Base-by-base conservation (phyloP, 2,329 filamentous ascomycete genomes). In the Stachybotrys chartarum region DNA sequence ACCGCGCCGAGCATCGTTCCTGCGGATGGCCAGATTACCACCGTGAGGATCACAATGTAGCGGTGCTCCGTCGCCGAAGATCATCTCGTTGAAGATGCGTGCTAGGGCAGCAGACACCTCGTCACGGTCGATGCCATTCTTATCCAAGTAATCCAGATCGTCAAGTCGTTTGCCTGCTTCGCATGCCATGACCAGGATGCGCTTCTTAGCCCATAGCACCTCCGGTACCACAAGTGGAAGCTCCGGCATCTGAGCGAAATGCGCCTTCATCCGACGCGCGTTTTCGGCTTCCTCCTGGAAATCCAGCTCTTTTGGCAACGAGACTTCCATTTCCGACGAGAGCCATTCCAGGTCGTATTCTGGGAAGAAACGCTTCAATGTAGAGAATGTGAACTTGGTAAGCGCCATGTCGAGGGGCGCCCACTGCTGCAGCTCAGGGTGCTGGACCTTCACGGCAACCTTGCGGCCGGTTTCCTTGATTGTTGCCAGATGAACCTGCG, bases 51-150 rank as follows among this genome's bases (percentile, higher is more conserved):
- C 94, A 73, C 94, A 99, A 74, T 99, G 94, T 45, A 99, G 76
- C 0, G 94, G 91, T 0, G 93, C 93, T 57, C 87, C 82, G 53
- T 86, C 83, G 51, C 93, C 92, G 62, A 99, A 99, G 62, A 99
- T 97, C 94, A 99, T 99, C 70, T 97, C 92, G 76, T 99, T 99
- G 80, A 99, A 99, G 57, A 99, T 91, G 57, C 87, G 85, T 0
- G 94, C 88, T 5, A 99, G 78, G 0, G 91, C 88, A 1, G 93
- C 92, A 0, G 92, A 96, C 6, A 99, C 94, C 71, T 97, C 93
- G 67, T 97, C 94, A 18, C 94, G 85, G 70, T 96, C 91, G 67
- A 99, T 99, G 56, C 84, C 82, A 68, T 95, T 88, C 7, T 80
- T 76, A 70, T 97, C 94, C 4, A 99, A 78, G 67, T 89, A 97